phyloP scores from a whole-genome alignment of 2,329 filamentous ascomycete species.

The Aureobasidium mangrovei region DNA sequence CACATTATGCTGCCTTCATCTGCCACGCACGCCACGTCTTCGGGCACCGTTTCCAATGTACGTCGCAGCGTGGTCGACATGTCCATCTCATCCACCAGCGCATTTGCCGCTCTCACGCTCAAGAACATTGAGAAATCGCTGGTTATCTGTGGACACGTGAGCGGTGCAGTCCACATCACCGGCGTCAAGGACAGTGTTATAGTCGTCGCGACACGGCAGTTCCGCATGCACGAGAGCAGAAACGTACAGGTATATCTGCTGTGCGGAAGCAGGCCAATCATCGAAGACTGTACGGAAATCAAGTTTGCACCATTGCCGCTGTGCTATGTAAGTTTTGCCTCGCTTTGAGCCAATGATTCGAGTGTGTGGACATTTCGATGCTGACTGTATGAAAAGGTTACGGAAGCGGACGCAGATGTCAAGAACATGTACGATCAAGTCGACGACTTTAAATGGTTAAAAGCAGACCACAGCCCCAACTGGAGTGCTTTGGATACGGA shows the following conservation, averaged over 20 bases:
- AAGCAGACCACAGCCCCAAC: constrained; percentile 75
- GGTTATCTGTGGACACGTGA: constrained; percentile 68
- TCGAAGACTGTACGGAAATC: constrained; percentile 75
- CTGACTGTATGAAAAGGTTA: constrained; percentile 22
- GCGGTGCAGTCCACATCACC: constrained; percentile 77
- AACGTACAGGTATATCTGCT: constrained; percentile 78
- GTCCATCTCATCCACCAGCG: constrained; percentile 27
- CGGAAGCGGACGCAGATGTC: constrained; percentile 22
- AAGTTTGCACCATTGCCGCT: constrained; percentile 69
- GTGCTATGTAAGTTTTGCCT: constrained; percentile 53
- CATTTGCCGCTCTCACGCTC: constrained; percentile 62
- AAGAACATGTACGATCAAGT: constrained; percentile 78
- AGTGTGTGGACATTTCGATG: background rate
- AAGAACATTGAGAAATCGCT: constrained; percentile 63
- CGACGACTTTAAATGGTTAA: constrained; percentile 97
- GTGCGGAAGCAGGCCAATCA: constrained; percentile 78
- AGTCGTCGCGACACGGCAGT: constrained; percentile 74
- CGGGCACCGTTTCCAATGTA: constrained; percentile 64
- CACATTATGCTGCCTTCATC: constrained; percentile 71
- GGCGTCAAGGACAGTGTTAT: constrained; percentile 62
- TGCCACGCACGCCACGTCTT: constrained; percentile 62
- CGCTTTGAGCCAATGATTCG: background rate
- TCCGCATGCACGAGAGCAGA: constrained; percentile 80
- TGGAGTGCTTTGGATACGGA: constrained; percentile 63
- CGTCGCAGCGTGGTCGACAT: constrained; percentile 70